Conservation (phyloP, 2,329 filamentous ascomycete species). For the Diatrype stigma region DNA sequence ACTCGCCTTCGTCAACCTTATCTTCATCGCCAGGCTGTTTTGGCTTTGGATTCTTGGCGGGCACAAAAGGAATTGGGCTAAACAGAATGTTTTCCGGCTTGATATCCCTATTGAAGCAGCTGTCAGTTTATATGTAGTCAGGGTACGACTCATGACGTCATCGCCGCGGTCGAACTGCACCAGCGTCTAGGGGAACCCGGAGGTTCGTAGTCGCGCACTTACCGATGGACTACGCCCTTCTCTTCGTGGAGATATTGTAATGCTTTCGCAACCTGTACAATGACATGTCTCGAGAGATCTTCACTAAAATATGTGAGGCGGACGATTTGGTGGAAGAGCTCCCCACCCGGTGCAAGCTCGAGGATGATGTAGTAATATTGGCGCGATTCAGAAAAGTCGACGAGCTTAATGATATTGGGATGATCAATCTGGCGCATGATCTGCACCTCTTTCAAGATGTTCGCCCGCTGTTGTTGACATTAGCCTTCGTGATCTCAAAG, state of each 20-base stretch:
- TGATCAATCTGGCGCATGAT: slow-evolving; percentile 98
- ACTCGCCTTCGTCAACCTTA: slow-evolving; percentile 95
- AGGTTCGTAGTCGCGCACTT: slow-evolving; percentile 38
- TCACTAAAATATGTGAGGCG: slow-evolving; percentile 98
- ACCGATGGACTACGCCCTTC: slow-evolving; percentile 95
- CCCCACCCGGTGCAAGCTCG: slow-evolving; percentile 89
- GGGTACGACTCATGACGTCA: no score
- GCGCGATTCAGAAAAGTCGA: slow-evolving; percentile 88
- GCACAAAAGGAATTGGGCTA: slow-evolving; percentile 76
- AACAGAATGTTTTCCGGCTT: slow-evolving; percentile 98
- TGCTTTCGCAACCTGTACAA: slow-evolving; percentile 89
- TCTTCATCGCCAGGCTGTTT: slow-evolving; percentile 88
- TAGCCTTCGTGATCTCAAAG: slow-evolving; percentile 17
- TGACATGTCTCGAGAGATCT: slow-evolving; percentile 89
- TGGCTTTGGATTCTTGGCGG: slow-evolving; percentile 75
- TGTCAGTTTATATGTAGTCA: slow-evolving; percentile 16
- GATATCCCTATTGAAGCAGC: slow-evolving; percentile 66
- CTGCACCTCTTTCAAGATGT: slow-evolving; percentile 96
- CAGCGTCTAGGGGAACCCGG: no score
- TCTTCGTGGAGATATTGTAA: slow-evolving; percentile 93
- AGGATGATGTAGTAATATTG: slow-evolving; percentile 98
- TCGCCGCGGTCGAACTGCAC: no score
- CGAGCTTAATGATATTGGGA: slow-evolving; percentile 88
- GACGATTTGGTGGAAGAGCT: slow-evolving; percentile 98
- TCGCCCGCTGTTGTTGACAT: slow-evolving; percentile 67